These are phyloP conservation scores for Leptographium wingfieldii DNA, from an alignment of 2,329 filamentous ascomycete genomes.

Conservation along the genomic window DNA sequence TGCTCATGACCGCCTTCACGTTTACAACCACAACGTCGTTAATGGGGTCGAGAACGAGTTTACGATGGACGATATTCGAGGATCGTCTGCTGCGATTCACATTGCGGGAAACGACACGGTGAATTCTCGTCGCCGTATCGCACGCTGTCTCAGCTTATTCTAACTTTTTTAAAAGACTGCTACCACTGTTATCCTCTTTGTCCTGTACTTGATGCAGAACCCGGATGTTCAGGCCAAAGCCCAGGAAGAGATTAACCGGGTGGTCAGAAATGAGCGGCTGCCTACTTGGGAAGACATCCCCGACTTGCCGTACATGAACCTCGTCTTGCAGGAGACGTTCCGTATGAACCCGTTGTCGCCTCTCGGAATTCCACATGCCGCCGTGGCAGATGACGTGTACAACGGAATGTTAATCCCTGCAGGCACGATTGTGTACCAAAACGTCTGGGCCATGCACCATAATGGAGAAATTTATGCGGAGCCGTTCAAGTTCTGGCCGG, in stretches of 20 bases:
- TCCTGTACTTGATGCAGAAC: slow-evolving; percentile 28
- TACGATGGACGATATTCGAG: slow-evolving; percentile 17
- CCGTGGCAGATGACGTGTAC: slow-evolving; percentile 28
- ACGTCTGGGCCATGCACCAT: slow-evolving; percentile 29
- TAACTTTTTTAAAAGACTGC: slow-evolving; percentile 10
- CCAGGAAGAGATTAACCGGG: slow-evolving; percentile 26
- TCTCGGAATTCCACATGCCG: slow-evolving; percentile 26
- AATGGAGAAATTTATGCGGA: slow-evolving; percentile 28
- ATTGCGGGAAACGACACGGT: slow-evolving; percentile 19
- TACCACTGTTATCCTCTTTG: slow-evolving; percentile 21
- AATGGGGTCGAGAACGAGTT: slow-evolving; percentile 10
- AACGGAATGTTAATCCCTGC: slow-evolving; percentile 33
- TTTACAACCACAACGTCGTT: neutral
- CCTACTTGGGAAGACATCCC: slow-evolving; percentile 24
- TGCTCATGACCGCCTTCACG: slow-evolving; percentile 2
- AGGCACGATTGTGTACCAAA: slow-evolving; percentile 28
- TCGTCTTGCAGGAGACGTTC: slow-evolving; percentile 29
- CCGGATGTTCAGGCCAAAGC: slow-evolving; percentile 27
- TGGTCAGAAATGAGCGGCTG: slow-evolving; percentile 24
- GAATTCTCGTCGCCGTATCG: neutral
- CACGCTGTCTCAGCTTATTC: neutral
- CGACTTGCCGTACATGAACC: slow-evolving; percentile 28
- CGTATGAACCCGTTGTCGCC: slow-evolving; percentile 30
- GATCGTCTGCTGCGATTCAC: slow-evolving; percentile 16
- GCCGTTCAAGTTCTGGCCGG: slow-evolving; percentile 29